Percentiles rank a stretch among this genome's conserved stretches.
Conservation (phyloP, 2,329 filamentous ascomycete species). For the Colletotrichum cuscutae region DNA sequence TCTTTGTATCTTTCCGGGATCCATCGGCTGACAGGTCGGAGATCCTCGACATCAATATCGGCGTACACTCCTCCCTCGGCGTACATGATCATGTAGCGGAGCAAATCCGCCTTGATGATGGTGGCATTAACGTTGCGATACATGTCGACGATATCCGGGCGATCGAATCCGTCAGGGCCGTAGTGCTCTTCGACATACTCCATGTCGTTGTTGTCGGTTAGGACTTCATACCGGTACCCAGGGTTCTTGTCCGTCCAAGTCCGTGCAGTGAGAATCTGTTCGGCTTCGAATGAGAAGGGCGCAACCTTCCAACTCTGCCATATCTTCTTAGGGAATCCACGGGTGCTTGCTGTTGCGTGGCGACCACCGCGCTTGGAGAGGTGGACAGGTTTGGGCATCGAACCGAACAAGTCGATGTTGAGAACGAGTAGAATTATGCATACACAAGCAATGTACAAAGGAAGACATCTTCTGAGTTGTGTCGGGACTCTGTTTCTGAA, state of each 20-base stretch:
- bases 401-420: constrained; percentile 53
- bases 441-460: constrained; percentile 56
- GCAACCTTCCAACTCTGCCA: constrained; percentile 83
- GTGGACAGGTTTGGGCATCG: constrained; percentile 39
- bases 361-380: constrained; percentile 33
- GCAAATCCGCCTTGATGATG: constrained; percentile 75
- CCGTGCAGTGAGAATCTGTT: constrained; percentile 68
- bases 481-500: constrained; percentile 54
- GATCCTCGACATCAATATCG: constrained; percentile 56
- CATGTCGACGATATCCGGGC: constrained; percentile 72
- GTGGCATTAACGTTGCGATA: constrained; percentile 69
- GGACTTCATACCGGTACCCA: constrained; percentile 72
- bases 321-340: constrained; percentile 72
- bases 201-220: constrained; percentile 76
- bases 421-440: constrained; percentile 57
- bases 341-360: constrained; percentile 36
- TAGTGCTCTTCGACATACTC: constrained; percentile 76
- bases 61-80: constrained; percentile 83
- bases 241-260: constrained; percentile 77
- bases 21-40: constrained; percentile 48
- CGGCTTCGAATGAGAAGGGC: constrained; percentile 72
- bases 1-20: constrained; percentile 65
- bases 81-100: constrained; percentile 77
- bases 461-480: constrained; percentile 58
- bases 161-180: constrained; percentile 71